Percentiles rank a stretch among this genome's conserved stretches.
Conservation (phyloP, 306 rosid species). For the Aeschynomene evenia region DNA sequence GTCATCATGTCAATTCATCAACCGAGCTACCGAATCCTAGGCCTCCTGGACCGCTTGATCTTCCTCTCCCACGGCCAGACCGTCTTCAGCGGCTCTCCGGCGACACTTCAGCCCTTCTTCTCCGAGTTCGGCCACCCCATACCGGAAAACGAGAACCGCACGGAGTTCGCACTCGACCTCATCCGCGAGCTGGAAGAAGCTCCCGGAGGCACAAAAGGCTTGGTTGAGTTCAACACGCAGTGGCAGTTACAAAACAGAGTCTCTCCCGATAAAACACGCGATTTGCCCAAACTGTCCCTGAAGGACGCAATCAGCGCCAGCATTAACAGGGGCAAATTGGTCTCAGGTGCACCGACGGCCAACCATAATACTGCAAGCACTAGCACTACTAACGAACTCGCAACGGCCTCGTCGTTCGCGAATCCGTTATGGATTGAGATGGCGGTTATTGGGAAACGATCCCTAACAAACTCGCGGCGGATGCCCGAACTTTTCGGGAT, state of each 20-base stretch:
- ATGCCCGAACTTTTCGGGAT: constrained; percentile 86
- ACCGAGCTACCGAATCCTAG: constrained; percentile 79
- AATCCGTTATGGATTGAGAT: constrained; percentile 82
- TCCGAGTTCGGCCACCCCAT: constrained; percentile 75
- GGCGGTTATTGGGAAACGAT: constrained; percentile 58
- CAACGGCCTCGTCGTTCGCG: constrained; percentile 59
- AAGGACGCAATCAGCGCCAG: constrained; percentile 81
- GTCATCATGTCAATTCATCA: constrained; percentile 84
- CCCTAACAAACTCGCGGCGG: constrained; percentile 62
- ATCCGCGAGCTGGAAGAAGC: constrained; percentile 75
- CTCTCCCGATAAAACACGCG: background rate
- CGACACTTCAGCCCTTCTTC: constrained; percentile 49
- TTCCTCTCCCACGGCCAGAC: constrained; percentile 86
- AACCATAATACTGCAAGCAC: background rate
- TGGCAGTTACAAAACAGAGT: constrained; percentile 46
- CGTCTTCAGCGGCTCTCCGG: constrained; percentile 70
- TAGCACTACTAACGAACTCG: background rate
- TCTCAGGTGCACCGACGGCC: constrained; percentile 59
- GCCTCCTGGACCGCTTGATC: constrained; percentile 66
- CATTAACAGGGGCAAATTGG: constrained; percentile 72
- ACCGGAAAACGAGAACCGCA: constrained; percentile 73
- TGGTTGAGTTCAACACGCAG: constrained; percentile 73
- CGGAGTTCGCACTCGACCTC: constrained; percentile 79
- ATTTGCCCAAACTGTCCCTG: constrained; percentile 33
- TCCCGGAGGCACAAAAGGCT: constrained; percentile 55